Percentiles rank a stretch among this genome's conserved stretches.
Conservation (phyloP, 495 filamentous ascomycete genomes). For the Amphirosellinia nigrospora region DNA sequence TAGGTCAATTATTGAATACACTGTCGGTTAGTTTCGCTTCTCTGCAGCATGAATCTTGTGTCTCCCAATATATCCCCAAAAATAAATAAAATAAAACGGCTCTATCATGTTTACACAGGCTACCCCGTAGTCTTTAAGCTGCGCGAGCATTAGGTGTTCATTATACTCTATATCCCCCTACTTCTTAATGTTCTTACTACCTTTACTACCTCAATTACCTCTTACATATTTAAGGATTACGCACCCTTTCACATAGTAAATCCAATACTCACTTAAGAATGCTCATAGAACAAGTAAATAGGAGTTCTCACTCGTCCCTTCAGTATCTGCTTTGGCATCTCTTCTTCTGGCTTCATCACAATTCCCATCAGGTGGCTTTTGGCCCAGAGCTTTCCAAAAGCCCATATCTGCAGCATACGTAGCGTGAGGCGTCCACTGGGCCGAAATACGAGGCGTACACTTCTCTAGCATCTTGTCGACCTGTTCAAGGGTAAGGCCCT, state of each 20-base stretch:
- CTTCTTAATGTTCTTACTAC: background rate
- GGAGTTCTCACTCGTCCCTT: background rate
- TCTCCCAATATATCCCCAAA: background rate
- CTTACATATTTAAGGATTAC: background rate
- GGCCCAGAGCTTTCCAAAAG: slow-evolving; percentile 19
- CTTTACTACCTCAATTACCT: background rate
- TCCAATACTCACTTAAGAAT: background rate
- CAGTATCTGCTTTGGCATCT: background rate
- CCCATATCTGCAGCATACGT: slow-evolving; percentile 71
- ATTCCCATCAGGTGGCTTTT: background rate
- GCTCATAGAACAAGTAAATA: slow-evolving; percentile 5
- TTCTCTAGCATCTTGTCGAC: slow-evolving; percentile 92
- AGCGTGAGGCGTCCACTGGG: slow-evolving; percentile 71
- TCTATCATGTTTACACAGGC: background rate
- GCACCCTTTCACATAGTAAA: background rate
- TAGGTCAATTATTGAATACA: too few relatives aligned
- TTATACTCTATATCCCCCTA: background rate
- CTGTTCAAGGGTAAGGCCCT: slow-evolving; percentile 86
- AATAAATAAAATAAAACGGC: background rate
- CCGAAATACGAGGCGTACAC: slow-evolving; percentile 70
- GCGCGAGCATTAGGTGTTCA: background rate
- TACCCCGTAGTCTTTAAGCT: background rate
- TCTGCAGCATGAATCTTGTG: background rate
- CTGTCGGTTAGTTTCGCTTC: background rate
- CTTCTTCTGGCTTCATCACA: background rate